Evolutionary conservation across 306 rosid genomes (phyloP).

Genomic region (Begonia loranthoides): DNA sequence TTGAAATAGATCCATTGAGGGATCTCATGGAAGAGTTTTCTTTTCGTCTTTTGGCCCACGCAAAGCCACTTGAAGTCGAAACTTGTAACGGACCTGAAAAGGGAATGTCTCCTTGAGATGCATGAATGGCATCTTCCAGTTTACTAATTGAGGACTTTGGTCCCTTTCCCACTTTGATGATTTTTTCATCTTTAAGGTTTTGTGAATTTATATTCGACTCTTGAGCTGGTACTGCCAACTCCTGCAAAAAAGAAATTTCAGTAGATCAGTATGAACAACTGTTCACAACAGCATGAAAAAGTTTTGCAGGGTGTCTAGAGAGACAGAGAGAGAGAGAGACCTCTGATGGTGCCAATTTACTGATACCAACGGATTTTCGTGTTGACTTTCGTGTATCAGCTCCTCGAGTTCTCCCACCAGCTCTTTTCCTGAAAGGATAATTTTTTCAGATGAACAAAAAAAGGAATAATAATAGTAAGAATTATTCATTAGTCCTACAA

Average conservation of each 20-base stretch:
- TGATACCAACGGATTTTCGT: constrained; percentile 56
- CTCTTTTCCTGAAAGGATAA: constrained; percentile 57
- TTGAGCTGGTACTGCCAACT: constrained; percentile 29
- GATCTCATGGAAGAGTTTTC: constrained; percentile 53
- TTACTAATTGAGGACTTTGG: constrained; percentile 38
- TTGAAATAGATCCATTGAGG: constrained; percentile 63
- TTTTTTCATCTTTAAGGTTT: constrained; percentile 35
- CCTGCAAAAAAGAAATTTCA: constrained; percentile 30
- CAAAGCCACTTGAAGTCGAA: constrained; percentile 92
- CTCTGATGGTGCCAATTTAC: constrained; percentile 78
- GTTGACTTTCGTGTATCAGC: constrained; percentile 62
- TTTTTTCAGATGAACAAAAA: too few relatives aligned
- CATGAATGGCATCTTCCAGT: constrained; percentile 48
- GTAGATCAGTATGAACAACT: too few relatives aligned
- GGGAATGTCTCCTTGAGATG: constrained; percentile 81
- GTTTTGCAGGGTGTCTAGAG: constrained; percentile 7
- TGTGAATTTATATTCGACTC: constrained; percentile 21
- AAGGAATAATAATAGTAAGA: too few relatives aligned
- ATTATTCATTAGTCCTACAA: too few relatives aligned
- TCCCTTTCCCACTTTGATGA: constrained; percentile 16
- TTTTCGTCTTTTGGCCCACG: constrained; percentile 89
- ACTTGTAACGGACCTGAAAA: constrained; percentile 80
- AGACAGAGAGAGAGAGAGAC: constrained; percentile 20
- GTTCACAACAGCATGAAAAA: too few relatives aligned
- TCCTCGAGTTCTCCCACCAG: constrained; percentile 50